These are phyloP conservation scores for Corrigiola litoralis DNA, from an alignment of 179 eudicot genomes.

Conservation along the genomic window DNA sequence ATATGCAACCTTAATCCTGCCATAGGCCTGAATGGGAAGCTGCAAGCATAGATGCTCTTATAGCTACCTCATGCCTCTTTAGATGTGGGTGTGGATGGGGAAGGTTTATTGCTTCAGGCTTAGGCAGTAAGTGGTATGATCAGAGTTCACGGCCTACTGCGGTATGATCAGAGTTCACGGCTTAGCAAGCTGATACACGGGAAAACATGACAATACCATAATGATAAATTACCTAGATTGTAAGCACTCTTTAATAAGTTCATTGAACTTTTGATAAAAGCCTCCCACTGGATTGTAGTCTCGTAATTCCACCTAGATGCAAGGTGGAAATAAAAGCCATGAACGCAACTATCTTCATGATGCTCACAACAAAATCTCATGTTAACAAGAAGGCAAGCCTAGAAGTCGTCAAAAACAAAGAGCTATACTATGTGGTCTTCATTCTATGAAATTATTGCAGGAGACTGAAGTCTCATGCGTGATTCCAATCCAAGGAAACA, in stretches of 20 bases:
- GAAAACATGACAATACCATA: not conserved
- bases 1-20: not conserved
- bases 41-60: not conserved
- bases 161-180: not conserved
- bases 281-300: constrained; percentile 77
- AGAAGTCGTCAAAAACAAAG: not conserved
- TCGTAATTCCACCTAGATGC: constrained; percentile 53
- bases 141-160: not conserved
- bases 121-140: not conserved
- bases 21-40: not conserved
- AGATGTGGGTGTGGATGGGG: too few species aligned
- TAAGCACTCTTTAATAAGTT: constrained; percentile 57
- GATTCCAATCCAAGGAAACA: too few species aligned
- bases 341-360: not conserved
- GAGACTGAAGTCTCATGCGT: too few species aligned
- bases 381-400: not conserved
- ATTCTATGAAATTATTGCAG: too few species aligned
- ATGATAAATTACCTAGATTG: constrained; percentile 47
- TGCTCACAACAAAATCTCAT: not conserved
- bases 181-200: not conserved
- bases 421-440: too few species aligned
- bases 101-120: too few species aligned
- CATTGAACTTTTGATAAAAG: constrained; percentile 64
- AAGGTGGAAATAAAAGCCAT: constrained; percentile 13
- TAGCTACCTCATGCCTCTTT: not conserved